Evolutionary conservation across 2,329 filamentous ascomycete genomes (phyloP), one percentile per base, ranked within the genome.

Genomic region (Immersiporthe knoxdaviesiana): DNA sequence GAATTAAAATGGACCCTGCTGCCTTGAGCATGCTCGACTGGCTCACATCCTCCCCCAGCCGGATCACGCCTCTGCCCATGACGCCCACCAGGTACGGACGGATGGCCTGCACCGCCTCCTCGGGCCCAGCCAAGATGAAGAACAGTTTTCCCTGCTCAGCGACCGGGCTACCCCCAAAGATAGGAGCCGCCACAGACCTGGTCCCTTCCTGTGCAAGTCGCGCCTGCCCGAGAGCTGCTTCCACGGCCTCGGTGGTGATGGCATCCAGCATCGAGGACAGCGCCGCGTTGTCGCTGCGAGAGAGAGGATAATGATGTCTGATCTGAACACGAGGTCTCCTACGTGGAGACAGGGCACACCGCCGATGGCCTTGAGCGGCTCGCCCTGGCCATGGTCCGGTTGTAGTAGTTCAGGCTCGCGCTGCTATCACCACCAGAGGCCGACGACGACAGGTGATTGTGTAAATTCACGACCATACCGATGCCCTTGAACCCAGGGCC

Each of bases 251-350:
- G 3, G 93, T 80, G 37, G 93, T 80, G 37, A 91, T 86, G 2
- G 83, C 77, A 54, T 84, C 79, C 70, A 93, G 85, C 27, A 88
- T 87, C 3, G 85, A 81, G 68, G 88, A 85, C 50, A 97, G 88
- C 5, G 92, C 91, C 2, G 85, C 82, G 77, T 97, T 94, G 76
- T 96, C 91, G 73, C 91, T 88, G n/a, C n/a, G 4, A 97, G 84
- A 76, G 92, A 97, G 71, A 88, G 72, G 70, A 83, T 82, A 8
- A 81, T 73, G 10, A 81, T 74, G 11, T 82, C 76, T 1, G 76
- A 74, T 1, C 69, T 71, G 0, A 68, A 27, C 0, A 80, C 74
- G 6, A 84, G 72, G 0, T 75, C 73, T 3, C 44, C 71, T 0
- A 77, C 65, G 10, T 72, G 69, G 0, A 68, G 11, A 5, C 74